These are phyloP conservation scores for Olyra latifolia DNA, from an alignment of 176 grass and related monocot genomes.

Conservation along the genomic window DNA sequence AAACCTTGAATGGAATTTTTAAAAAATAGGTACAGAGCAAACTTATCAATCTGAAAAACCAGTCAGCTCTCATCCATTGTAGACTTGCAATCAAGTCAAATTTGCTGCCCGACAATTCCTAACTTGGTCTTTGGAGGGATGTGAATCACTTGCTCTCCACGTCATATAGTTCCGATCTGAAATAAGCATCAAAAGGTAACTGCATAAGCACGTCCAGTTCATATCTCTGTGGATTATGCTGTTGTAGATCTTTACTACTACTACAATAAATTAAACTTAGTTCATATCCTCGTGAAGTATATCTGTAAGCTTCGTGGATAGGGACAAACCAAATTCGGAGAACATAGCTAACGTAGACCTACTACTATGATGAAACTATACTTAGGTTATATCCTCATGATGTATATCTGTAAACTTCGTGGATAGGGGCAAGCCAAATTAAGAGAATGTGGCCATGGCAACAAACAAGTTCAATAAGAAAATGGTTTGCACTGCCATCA, in stretches of 20 bases:
- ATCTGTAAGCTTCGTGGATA: not conserved
- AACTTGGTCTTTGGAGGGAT: not conserved
- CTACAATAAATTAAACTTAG: not conserved
- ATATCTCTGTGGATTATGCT: not conserved
- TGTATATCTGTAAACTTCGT: not conserved
- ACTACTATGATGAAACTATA: not conserved
- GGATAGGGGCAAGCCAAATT: not conserved
- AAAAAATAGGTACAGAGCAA: constrained; percentile 21
- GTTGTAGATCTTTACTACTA: not conserved
- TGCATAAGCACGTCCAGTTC: constrained; percentile 2
- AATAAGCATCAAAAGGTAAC: constrained; percentile 20
- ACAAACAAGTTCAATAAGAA: constrained; percentile 4
- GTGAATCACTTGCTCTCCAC: constrained; percentile 52
- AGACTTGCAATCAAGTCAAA: constrained; percentile 4
- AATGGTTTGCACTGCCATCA: not conserved
- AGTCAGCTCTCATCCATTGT: constrained; percentile 10
- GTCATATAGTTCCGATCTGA: constrained; percentile 62
- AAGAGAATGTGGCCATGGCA: not conserved
- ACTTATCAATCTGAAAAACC: constrained; percentile 9
- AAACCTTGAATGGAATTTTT: constrained; percentile 1
- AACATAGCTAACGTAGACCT: not conserved
- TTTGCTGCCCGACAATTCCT: not conserved
- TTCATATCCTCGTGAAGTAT: not conserved
- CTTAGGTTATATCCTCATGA: not conserved
- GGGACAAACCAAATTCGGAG: constrained; percentile 1